Base-by-base conservation (phyloP, 2,329 filamentous ascomycete species). In the Dactylellina sp. region DNA sequence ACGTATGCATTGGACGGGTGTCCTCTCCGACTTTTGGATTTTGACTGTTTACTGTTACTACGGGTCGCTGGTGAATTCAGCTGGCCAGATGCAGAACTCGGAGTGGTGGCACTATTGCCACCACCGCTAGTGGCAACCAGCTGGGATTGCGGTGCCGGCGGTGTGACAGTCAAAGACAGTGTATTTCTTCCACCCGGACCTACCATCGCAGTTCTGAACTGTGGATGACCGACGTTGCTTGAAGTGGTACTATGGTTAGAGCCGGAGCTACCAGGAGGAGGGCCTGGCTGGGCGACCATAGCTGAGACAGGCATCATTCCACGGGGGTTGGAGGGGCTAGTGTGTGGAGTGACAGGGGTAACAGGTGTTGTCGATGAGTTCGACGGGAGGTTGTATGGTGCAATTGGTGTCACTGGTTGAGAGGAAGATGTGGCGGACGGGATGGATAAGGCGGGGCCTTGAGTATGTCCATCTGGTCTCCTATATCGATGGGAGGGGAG, bases 221-320 rank as follows among this genome's bases (percentile, higher is more conserved):
- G 70, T 28, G 70, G 70, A 37, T 74, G 70, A 5, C 70, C 70
- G 16, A 66, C 16, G 12, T 37, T 40, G 18, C 6, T 11, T 2
- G 61, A 66, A 16, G 53, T 22, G 2, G 24, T 49, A 40, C 70
- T 74, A 24, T 62, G 70, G 9, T 35, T 61, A 7, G 70, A 74
- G 22, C 70, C 70, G 18, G 70, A 74, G 42, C 70, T 74, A 12
- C 70, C 61, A 16, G 70, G 70, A 14, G 70, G 70, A 16, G 70
- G 70, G 0, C 70, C 70, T 42, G 70, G 70, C 37, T 66, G 70
- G 9, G 70, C 61, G 25, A 74, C 61, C 70, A 74, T 74, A 7
- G 70, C 70, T 25, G 70, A 74, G 5, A 66, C 70, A 2, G 70
- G 70, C 40, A 74, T 74, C 70, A 74, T 74, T 46, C 55, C 61